Conservation (phyloP, 768 basidiomycete species). For the Ephemerocybe angulata region DNA sequence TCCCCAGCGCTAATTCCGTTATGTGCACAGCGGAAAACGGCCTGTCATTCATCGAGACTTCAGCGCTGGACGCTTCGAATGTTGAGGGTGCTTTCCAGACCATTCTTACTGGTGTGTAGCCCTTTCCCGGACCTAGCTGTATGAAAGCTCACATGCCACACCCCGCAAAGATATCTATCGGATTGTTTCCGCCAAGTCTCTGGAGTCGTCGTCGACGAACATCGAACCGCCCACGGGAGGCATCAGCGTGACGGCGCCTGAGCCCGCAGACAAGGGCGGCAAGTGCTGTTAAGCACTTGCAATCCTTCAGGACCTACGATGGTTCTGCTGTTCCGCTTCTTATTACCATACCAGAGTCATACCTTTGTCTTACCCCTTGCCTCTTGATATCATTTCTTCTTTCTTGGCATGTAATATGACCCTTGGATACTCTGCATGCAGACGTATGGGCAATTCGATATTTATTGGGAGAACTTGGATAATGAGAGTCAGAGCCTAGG, state of each 20-base stretch:
- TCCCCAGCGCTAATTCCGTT: no score
- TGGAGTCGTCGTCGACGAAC: constrained; percentile 78
- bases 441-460: background rate
- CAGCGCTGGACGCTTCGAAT: constrained; percentile 98
- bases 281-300: constrained; percentile 55
- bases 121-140: background rate
- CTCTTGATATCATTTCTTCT: constrained; percentile 15
- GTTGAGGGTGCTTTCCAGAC: constrained; percentile 97
- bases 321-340: constrained; percentile 12
- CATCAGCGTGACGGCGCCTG: constrained; percentile 70
- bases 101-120: constrained; percentile 75
- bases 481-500: no score
- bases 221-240: constrained; percentile 81
- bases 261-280: constrained; percentile 52
- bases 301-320: background rate
- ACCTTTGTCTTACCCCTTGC: constrained; percentile 10
- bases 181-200: constrained; percentile 92
- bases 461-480: background rate
- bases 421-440: constrained; percentile 5
- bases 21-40: constrained; percentile 92
- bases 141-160: constrained; percentile 4
- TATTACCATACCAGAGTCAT: constrained; percentile 12
- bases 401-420: constrained; percentile 18
- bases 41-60: constrained; percentile 96
- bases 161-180: constrained; percentile 82